These are phyloP conservation scores for Penicillium parvum DNA, from an alignment of 495 filamentous ascomycete species.

Conservation along the genomic window DNA sequence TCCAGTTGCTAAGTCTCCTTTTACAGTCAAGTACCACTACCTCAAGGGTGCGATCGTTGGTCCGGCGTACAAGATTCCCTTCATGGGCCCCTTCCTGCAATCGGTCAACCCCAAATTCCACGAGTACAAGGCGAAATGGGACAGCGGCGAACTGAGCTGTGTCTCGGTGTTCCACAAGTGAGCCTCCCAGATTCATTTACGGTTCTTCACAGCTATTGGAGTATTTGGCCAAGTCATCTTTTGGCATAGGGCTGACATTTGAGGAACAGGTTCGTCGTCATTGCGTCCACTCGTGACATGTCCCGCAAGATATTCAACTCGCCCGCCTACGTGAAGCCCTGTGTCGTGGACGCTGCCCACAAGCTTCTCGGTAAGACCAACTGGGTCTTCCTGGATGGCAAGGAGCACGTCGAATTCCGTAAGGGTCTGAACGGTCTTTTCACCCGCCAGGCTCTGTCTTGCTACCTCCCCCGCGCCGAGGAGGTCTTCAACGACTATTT, in stretches of 20 bases:
- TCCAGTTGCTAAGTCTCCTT: conserved; percentile 4
- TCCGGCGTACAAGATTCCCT: conserved; percentile 79
- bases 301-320: conserved; percentile 97
- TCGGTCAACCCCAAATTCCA: conserved; percentile 90
- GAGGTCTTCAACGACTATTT: conserved; percentile 89
- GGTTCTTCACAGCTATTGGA: not conserved
- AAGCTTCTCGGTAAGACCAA: conserved; percentile 90
- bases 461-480: conserved; percentile 89
- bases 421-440: conserved; percentile 95
- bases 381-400: conserved; percentile 98
- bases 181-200: conserved; percentile 27
- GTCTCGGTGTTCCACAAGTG: conserved; percentile 99
- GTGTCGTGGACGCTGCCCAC: conserved; percentile 91
- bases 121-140: conserved; percentile 88
- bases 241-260: conserved; percentile 9
- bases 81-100: conserved; percentile 92
- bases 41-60: conserved; percentile 85
- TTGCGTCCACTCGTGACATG: conserved; percentile 93
- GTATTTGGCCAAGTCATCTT: no score
- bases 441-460: conserved; percentile 81
- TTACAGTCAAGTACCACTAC: conserved; percentile 73
- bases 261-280: conserved; percentile 79
- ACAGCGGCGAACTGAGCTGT: conserved; percentile 85
- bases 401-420: conserved; percentile 91
- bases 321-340: conserved; percentile 87